Percentiles rank a stretch among this genome's conserved stretches.
Conservation (phyloP, 1,284 basidiomycete genomes). For the Xerocomus nothofagi region DNA sequence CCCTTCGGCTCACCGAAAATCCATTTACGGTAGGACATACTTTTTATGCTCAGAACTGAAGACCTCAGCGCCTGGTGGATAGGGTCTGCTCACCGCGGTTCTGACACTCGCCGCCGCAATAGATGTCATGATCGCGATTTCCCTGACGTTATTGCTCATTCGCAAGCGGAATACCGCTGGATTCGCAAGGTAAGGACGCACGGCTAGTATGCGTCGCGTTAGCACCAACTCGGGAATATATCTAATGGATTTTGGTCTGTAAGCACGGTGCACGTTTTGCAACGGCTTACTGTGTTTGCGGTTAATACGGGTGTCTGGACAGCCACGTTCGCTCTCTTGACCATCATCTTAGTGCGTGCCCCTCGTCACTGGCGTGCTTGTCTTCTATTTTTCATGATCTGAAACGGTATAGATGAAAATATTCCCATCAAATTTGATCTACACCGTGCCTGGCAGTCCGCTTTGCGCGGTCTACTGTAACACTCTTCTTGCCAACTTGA, state of each 20-base stretch:
- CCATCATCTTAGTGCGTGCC: no score
- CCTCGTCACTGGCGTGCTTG: no score
- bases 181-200: neutral
- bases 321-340: no score
- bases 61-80: neutral
- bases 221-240: no score
- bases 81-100: neutral
- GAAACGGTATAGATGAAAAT: neutral
- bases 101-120: neutral
- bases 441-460: no score
- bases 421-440: neutral
- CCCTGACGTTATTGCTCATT: neutral
- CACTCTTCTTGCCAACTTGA: no score
- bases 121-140: neutral
- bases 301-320: no score
- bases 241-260: neutral
- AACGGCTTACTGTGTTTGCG: conserved; percentile 2
- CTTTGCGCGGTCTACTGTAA: no score
- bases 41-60: neutral
- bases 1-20: no score
- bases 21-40: conserved; percentile 7
- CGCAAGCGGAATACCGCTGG: neutral
- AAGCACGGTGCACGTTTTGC: conserved; percentile 11
- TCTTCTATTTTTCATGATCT: no score
- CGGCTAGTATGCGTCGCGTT: neutral